Evolutionary conservation across 169 alveolate genomes (phyloP).

Genomic region (Cyclospora cayetanensis): DNA sequence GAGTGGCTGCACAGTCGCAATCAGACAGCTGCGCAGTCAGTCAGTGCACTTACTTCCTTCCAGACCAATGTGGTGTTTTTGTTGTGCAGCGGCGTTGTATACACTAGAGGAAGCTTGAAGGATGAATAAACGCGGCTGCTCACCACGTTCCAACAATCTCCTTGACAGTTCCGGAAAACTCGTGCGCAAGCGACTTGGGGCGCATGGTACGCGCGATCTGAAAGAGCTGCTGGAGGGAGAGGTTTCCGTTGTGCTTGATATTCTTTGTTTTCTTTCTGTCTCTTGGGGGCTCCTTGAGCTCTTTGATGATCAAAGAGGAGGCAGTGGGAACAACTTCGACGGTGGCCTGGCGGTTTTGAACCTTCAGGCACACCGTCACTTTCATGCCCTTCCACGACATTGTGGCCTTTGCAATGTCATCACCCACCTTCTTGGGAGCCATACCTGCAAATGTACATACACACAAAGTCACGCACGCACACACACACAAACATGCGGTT

Average conservation of each 20-base stretch:
- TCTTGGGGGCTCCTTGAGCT: constrained; percentile 95
- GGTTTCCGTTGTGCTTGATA: constrained; percentile 96
- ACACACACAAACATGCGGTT: too few relatives aligned
- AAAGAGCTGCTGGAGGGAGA: constrained; percentile 92
- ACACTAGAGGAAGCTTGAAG: not conserved
- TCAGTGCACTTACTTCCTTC: not conserved
- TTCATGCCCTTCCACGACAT: constrained; percentile 96
- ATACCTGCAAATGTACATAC: constrained; percentile 52
- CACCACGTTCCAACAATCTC: constrained; percentile 97
- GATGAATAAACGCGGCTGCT: not conserved
- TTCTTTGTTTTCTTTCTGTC: constrained; percentile 96
- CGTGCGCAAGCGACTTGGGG: constrained; percentile 83
- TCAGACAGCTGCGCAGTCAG: not conserved
- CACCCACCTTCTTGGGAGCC: constrained; percentile 94
- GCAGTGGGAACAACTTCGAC: constrained; percentile 97
- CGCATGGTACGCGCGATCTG: constrained; percentile 95
- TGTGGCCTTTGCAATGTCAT: constrained; percentile 97
- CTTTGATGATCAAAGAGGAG: constrained; percentile 95
- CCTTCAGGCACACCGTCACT: constrained; percentile 83
- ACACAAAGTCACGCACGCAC: not conserved
- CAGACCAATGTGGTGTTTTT: too few relatives aligned
- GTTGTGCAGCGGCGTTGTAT: not conserved
- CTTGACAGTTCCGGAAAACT: constrained; percentile 96
- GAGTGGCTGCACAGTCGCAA: constrained; percentile 88
- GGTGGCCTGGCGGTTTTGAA: constrained; percentile 90